These are phyloP conservation scores for Licmophora abbreviata DNA, from an alignment of 108 stramenopile genomes.

Conservation along the genomic window DNA sequence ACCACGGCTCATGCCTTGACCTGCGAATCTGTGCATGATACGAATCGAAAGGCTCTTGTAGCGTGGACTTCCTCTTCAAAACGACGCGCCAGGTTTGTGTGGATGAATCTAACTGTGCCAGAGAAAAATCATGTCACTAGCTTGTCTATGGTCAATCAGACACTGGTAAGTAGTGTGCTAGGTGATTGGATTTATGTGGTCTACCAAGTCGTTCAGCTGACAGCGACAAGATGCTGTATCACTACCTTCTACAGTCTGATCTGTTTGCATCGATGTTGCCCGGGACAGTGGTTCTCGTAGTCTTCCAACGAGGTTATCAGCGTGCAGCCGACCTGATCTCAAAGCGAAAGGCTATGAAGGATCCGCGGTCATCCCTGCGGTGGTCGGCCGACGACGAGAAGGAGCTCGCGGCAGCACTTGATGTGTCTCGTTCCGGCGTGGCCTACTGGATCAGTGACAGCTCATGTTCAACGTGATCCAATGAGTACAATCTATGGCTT, in stretches of 20 bases:
- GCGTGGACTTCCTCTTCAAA: conserved; percentile 42
- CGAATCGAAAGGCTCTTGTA: conserved; percentile 52
- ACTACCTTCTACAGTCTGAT: conserved; percentile 9
- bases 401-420: not conserved
- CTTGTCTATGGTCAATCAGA: conserved; percentile 13
- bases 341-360: conserved; percentile 29
- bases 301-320: conserved; percentile 45
- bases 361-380: conserved; percentile 32
- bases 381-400: conserved; percentile 49
- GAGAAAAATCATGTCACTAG: conserved; percentile 14
- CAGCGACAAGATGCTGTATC: conserved; percentile 4
- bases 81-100: conserved; percentile 51
- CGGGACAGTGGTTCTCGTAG: conserved; percentile 37
- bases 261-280: conserved; percentile 10
- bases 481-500: too few relatives aligned
- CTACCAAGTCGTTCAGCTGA: conserved; percentile 5
- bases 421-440: not conserved
- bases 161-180: not conserved
- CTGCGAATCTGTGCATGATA: conserved; percentile 36
- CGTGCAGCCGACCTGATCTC: conserved; percentile 21
- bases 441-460: conserved; percentile 2
- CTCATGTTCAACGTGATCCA: too few relatives aligned
- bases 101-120: conserved; percentile 39
- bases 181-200: not conserved
- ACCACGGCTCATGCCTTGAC: conserved; percentile 49